Evolutionary conservation across 768 basidiomycete genomes (phyloP), one percentile per base, ranked within the genome.

Genomic region (Lactarius evosmus): DNA sequence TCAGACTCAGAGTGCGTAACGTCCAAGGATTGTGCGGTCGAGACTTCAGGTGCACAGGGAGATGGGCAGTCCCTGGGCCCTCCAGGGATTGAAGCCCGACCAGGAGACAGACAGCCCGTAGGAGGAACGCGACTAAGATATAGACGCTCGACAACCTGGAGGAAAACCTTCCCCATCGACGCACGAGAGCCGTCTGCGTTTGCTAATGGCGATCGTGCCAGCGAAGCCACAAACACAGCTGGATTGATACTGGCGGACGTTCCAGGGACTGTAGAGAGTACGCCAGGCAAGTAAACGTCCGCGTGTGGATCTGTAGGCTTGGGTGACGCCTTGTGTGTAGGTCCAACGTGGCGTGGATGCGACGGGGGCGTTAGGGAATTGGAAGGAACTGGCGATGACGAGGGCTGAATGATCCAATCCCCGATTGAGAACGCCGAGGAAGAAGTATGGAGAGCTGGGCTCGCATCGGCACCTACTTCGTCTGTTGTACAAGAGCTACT

Each of bases 381-480:
- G 14, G 29, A 57, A 44, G 60, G 36, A 16, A 22, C 27, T 4
- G 65, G 65, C 30, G 57, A 58, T 3, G 65, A 63, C 29, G 59
- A 58, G 30, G 58, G 36, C 32, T 66, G 41, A 17, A 49, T 27
- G 46, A 67, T 66, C 64, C 63, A 66, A 38, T 65, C 63, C 14
- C 58, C n/a, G 38, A 65, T 65, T 7, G 64, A 65, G 55, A 65
- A 65, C 9, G 55, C 33, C 12, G 60, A 65, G 40, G 64, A 57
- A 46, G 59, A 65, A 34, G 64, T 1, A 32, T 27, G 52, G 55
- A 61, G 38, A 33, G 30, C 44, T 17, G 63, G 29, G 30, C 40
- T 44, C 0, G 55, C 44, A 46, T 22, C 22, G 44, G 22, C 14
- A 49, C 12, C 25, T 25, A 14, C 25, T 27, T 49, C 46, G 25